Conservation (phyloP, 768 basidiomycete genomes). For the Tephrocybe sp. region DNA sequence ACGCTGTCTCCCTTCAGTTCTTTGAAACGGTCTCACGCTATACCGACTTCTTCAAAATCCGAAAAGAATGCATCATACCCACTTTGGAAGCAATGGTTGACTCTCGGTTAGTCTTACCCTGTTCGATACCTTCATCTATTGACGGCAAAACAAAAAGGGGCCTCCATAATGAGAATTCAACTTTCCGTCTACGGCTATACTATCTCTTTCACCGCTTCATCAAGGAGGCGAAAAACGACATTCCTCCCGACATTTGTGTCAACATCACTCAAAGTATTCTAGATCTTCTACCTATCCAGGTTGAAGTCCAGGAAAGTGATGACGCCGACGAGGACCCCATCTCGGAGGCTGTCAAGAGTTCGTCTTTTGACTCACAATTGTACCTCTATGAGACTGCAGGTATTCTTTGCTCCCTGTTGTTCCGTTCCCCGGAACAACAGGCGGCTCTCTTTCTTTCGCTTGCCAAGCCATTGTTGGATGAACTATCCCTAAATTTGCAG, state of each 20-base stretch:
- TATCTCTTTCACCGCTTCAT: slow-evolving; percentile 95
- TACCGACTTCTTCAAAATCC: slow-evolving; percentile 94
- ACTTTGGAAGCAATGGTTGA: slow-evolving; percentile 89
- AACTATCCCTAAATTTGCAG: slow-evolving; percentile 59
- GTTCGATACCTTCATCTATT: not conserved
- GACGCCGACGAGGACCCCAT: slow-evolving; percentile 71
- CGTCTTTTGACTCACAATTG: slow-evolving; percentile 85
- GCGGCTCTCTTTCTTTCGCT: slow-evolving; percentile 70
- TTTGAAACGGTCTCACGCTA: slow-evolving; percentile 94
- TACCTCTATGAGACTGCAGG: slow-evolving; percentile 95
- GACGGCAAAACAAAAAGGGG: slow-evolving; percentile 51
- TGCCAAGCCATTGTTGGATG: slow-evolving; percentile 79
- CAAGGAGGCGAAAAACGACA: slow-evolving; percentile 76
- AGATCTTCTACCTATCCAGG: slow-evolving; percentile 76
- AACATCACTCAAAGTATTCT: slow-evolving; percentile 71
- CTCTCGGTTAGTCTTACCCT: slow-evolving; percentile 52
- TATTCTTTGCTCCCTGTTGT: slow-evolving; percentile 76
- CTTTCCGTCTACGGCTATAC: slow-evolving; percentile 75
- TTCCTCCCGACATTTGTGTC: slow-evolving; percentile 69
- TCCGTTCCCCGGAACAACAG: slow-evolving; percentile 65
- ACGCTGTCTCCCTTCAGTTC: slow-evolving; percentile 83
- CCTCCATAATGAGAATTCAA: slow-evolving; percentile 73
- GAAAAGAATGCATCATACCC: slow-evolving; percentile 85
- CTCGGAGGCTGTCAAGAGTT: slow-evolving; percentile 74
- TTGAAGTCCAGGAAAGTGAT: slow-evolving; percentile 77